Evolutionary conservation across 2,329 filamentous ascomycete genomes (phyloP), one percentile per base, ranked within the genome.

Genomic region (Aspergillus sp.): DNA sequence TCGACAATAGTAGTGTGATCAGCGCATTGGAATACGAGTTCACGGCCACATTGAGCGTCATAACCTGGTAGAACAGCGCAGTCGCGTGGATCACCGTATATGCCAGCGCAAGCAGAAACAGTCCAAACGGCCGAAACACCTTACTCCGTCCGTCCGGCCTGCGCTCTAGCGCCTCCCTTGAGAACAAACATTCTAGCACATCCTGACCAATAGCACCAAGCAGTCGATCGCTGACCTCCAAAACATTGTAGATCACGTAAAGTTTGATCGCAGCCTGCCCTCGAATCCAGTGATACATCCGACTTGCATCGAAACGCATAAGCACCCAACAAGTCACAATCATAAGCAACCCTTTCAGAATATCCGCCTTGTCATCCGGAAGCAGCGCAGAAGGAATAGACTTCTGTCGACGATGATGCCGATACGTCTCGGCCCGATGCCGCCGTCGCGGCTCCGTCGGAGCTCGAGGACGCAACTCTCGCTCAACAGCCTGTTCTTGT

Each of bases 11-110:
- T 1, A 98, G 79, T 0, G 93, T 96, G 30, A 98, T 77, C 4
- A 98, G 75, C 0, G 93, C 91, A 62, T 98, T 98, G 0, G 90
- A 96, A 68, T 98, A 98, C 0, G 91, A 96, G 68, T 98, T 98
- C 59, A 98, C 91, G 0, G 93, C 93, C 3, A 98, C 94, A 54
- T 98, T 98, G 46, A 98, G 79, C 0, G 93, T 95, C 59, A 98
- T 95, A 57, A 97, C 91, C 63, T 98, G 93, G 66, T 95, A 97
- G 69, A 98, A 97, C 0, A 98, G 75, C 0, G 89, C 84, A 0
- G 90, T 84, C 0, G 91, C 85, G 66, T 98, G 93, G 3, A 87
- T 74, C 41, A 94, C 85, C 49, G 91, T 96, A 72, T 98, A 98
- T 0, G 80, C 76, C 20, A 98, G 75, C 0, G 91, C 86, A 15